A percentile compares a stretch with the other conserved stretches of the same genome.
phyloP scores from a whole-genome alignment of 176 grass and related monocot species.

The Dactylis glomerata region DNA sequence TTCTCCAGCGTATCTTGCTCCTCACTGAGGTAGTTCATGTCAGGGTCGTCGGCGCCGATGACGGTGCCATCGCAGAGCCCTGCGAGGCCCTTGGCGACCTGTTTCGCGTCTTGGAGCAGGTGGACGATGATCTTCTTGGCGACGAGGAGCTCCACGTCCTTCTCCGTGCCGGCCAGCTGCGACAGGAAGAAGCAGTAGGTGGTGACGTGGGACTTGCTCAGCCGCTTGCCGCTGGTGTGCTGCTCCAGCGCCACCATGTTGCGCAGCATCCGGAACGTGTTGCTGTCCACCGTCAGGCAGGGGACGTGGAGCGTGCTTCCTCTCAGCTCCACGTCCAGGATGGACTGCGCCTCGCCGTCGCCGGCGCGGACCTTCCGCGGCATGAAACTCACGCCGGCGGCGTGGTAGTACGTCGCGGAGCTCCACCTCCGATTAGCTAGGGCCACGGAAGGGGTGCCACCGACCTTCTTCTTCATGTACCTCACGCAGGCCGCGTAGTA shows the following conservation, averaged over 20 bases:
- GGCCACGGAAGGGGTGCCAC: no score
- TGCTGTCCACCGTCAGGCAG: background rate
- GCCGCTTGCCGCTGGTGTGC: background rate
- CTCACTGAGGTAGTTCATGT: background rate
- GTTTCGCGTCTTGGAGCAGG: background rate
- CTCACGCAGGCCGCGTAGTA: no score
- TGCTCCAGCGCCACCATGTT: background rate
- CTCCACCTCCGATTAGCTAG: background rate
- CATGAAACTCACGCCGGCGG: background rate
- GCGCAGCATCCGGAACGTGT: background rate
- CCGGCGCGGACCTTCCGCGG: background rate
- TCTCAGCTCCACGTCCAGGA: background rate
- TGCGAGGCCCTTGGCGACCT: background rate
- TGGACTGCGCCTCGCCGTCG: background rate
- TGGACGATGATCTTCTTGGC: background rate
- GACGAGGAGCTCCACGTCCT: background rate
- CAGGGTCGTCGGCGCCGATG: background rate
- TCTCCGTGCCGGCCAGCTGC: background rate
- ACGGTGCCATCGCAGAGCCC: background rate
- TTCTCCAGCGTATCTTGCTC: background rate
- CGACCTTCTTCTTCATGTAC: no score
- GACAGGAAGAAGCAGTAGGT: constrained; percentile 31
- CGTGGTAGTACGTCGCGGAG: background rate
- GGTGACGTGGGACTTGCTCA: background rate
- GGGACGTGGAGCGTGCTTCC: background rate